Conservation (phyloP, 2,329 filamentous ascomycete genomes). For the Calonectria pauciramosa region DNA sequence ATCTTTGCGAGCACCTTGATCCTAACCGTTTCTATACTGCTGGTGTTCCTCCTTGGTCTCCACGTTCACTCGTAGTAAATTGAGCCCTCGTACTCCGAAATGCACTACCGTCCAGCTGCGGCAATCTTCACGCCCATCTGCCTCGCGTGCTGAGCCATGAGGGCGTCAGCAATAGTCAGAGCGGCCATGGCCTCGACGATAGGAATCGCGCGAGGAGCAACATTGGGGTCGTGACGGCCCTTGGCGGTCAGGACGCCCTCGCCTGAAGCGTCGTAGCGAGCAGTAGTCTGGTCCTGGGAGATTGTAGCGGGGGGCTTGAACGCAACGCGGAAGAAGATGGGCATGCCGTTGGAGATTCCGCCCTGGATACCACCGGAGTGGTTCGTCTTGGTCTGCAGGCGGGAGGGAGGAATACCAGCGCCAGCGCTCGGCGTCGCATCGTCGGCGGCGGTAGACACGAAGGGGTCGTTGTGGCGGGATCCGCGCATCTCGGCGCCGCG, state of each 20-base stretch:
- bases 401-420: slow-evolving; percentile 66
- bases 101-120: slow-evolving; percentile 38
- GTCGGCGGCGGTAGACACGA: slow-evolving; percentile 52
- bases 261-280: slow-evolving; percentile 78
- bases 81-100: slow-evolving; percentile 36
- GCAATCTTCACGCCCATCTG: slow-evolving; percentile 39
- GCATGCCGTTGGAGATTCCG: slow-evolving; percentile 93
- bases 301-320: slow-evolving; percentile 98
- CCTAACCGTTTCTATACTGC: slow-evolving; percentile 38
- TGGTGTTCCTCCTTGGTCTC: slow-evolving; percentile 36
- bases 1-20: slow-evolving; percentile 38
- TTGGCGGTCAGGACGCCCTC: slow-evolving; percentile 89
- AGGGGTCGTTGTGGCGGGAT: slow-evolving; percentile 89
- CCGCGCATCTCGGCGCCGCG: slow-evolving; percentile 87
- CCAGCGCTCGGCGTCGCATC: slow-evolving; percentile 66
- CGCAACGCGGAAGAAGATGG: slow-evolving; percentile 94
- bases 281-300: slow-evolving; percentile 86
- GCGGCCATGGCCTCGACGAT: slow-evolving; percentile 94
- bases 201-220: slow-evolving; percentile 88
- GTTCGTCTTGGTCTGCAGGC: slow-evolving; percentile 85
- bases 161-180: slow-evolving; percentile 85
- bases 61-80: slow-evolving; percentile 35
- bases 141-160: slow-evolving; percentile 75
- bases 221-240: slow-evolving; percentile 94
- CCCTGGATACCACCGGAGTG: slow-evolving; percentile 96